Evolutionary conservation across 371 early-diverging fungal species (phyloP), one percentile per base, ranked within the genome.

Genomic region (Phascolomyces articulosus): DNA sequence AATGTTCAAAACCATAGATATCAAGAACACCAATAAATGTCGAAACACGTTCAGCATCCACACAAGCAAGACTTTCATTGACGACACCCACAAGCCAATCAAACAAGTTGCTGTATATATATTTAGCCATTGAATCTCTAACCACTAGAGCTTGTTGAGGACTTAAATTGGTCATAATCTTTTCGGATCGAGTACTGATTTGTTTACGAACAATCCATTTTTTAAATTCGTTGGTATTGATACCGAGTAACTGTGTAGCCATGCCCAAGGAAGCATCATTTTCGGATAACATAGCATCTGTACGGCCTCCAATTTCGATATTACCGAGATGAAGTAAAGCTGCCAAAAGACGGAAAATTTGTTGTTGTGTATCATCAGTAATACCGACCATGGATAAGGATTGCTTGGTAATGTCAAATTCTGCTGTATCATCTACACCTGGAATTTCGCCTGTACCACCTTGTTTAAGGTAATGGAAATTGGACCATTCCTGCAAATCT

Each of bases 1-100:
- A 98, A 68, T 98, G 98, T 80, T 95, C 95, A 82, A 96, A 95
- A 63, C 99, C 96, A 78, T 95, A 95, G 80, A 97, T 93, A 91
- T 99, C 95, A 67, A 98, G 82, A 6, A 98, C 96, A 76, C 97
- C 98, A 64, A 97, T 97, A 72, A 97, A 97, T 38, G 74, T 83
- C 4, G 55, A 55, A 2, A 76, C 73, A n/a, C 56, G 27, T 4
- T 84, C 89, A 7, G 83, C 79, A 38, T 74, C 65, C 1, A 51
- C 58, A 47, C 86, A 82, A 47, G 86, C 83, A 47, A 96, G 79
- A 69, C 91, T 91, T 40, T 80, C 78, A 71, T 97, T 97, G 72
- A 90, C 89, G 49, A 90, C 79, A 61, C 83, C 82, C 60, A 98
- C 95, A 11, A 97, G 80, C 95, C 96, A 97, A 69, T 96, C 96